Percentiles rank a stretch among this genome's conserved stretches.
These are phyloP conservation scores for Cucurbita argyrosperma DNA, from an alignment of 306 rosid species.

Conservation along the genomic window DNA sequence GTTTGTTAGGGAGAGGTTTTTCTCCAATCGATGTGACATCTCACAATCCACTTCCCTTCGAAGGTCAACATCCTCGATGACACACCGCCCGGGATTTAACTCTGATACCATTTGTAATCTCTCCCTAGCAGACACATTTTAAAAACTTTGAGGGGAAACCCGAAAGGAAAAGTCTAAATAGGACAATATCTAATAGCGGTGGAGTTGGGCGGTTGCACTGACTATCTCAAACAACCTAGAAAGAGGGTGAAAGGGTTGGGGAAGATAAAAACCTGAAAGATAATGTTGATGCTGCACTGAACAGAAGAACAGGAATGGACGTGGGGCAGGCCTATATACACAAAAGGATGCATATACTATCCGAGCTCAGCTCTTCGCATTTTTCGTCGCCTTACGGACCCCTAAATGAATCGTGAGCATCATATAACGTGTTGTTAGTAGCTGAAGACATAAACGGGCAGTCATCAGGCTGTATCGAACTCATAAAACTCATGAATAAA, in stretches of 20 bases:
- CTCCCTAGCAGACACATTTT: too few species aligned
- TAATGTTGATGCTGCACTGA: neutral
- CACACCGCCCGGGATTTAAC: too few species aligned
- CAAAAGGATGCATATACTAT: slow-evolving; percentile 6
- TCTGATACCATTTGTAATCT: too few species aligned
- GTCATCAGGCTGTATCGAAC: neutral
- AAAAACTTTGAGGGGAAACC: too few species aligned
- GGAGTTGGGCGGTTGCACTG: too few species aligned
- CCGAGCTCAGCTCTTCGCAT: slow-evolving; percentile 5
- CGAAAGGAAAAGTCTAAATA: too few species aligned
- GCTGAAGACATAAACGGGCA: neutral
- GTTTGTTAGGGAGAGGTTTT: too few species aligned
- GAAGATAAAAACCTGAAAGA: slow-evolving; percentile 7
- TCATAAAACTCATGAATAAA: neutral
- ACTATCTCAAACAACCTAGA: neutral
- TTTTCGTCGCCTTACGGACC: neutral
- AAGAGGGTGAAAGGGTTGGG: neutral
- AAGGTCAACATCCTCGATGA: too few species aligned
- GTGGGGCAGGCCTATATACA: neutral
- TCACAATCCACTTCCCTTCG: too few species aligned
- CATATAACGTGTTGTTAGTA: slow-evolving; percentile 6
- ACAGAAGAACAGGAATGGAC: neutral
- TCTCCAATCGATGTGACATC: too few species aligned
- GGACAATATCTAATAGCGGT: too few species aligned
- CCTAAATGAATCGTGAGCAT: neutral